Evolutionary conservation across 805 yeast species (phyloP), one percentile per base, ranked within the genome.

Genomic region (Candida sphagnicola): DNA sequence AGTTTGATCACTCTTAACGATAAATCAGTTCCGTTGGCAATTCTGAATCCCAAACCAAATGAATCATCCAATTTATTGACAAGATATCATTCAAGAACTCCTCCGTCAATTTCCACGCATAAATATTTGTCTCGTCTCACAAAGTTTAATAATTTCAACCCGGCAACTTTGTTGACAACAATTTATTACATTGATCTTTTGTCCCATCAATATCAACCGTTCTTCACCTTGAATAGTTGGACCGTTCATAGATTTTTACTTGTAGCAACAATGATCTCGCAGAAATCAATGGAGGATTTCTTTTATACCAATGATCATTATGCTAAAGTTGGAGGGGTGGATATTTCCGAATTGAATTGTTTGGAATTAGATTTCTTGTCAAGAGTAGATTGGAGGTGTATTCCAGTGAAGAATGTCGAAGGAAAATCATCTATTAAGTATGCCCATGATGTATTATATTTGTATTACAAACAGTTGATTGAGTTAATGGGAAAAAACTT

Each of bases 261-360:
- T 29, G 90, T 96, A 0, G 93, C 96, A 1, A 89, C 96, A 0
- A 85, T 95, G 43, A 78, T 91, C 2, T 95, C 93, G 0, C 82
- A 91, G 46, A 91, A 91, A 57, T 91, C 95, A 1, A 71, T 89
- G 47, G 89, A 96, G 60, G 99, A 91, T 62, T 83, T 90, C 18
- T 91, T 93, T 61, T 90, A 93, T 62, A 88, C 96, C 12, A 91
- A 90, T 60, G 75, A 82, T 32, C 96, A 93, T 59, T 91, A 93
- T 54, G 95, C 98, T 10, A 85, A 85, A 56, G 97, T 93, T 14
- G 99, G 99, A 3, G 98, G 99, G 43, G 84, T 89, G 4, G 87
- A 87, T 31, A 65, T 83, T 34, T 74, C 80, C 42, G 97, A 89
- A 56, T 67, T 90, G 48, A 93, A 93, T 59, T 72, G 91, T 39